Base-by-base conservation (phyloP, 495 filamentous ascomycete species). In the Podospora australis region DNA sequence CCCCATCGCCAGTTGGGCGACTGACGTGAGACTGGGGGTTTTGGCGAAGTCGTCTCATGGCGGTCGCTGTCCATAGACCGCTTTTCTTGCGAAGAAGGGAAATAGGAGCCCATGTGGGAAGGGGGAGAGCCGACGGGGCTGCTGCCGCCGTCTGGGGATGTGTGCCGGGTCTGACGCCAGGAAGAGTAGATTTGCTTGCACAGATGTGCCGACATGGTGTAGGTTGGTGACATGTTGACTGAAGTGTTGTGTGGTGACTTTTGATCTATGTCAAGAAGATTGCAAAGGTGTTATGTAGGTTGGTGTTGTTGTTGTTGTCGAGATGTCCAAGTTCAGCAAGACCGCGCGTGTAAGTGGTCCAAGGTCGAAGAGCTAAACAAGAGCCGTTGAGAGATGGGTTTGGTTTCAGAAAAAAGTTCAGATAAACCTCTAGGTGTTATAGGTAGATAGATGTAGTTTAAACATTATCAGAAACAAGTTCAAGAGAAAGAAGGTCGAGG, bases 141-240 rank as follows among this genome's bases (percentile, higher is more conserved):
- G 1, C 58, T 55, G 28, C 29, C 60, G 1, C 56, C 55, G 25
- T 68, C 64, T 23, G 68, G 57, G 2, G 68, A 64, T 3, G 62
- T 56, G 44, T 67, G 59, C 28, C 61, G 56, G 26, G 64, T 62
- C 43, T 70, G 69, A 44, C 58, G 50, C 66, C 70, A 74, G 4
- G 72, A 73, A 26, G 66, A 60, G 63, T 66, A 68, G 57, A 75
- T 74, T 50, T 74, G 59, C 58, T 69, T 72, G 69, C 71, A 74
- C 57, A 75, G 56, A 47, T 75, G 72, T 58, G 71, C 71, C 6
- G 71, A 70, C 70, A 75, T 74, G 42, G 72, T 75, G 60, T 75
- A 70, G 11, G 72, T 74, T 43, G 72, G 72, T 46, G 71, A 70
- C 72, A 75, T 75, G 48, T 53, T 49, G 42, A 22, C 21, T 16